phyloP scores from a whole-genome alignment of 1,139 yeast genomes.

The Kluyveromyces marxianus region DNA sequence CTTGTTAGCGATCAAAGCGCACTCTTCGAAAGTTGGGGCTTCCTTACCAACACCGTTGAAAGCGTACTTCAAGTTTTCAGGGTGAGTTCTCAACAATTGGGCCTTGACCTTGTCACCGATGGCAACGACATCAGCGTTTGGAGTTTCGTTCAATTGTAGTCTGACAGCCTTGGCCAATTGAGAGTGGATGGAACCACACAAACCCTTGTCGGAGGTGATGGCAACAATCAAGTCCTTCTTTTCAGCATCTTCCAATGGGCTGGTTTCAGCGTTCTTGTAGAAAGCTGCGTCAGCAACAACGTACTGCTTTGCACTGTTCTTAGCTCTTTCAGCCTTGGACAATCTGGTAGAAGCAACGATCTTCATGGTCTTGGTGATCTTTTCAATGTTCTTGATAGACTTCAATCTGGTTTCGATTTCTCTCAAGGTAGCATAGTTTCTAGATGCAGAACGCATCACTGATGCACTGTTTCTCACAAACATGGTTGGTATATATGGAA shows the following conservation, averaged over 20 bases:
- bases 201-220: conserved; percentile 93
- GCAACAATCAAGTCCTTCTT: conserved; percentile 72
- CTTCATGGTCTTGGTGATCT: conserved; percentile 99
- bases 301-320: conserved; percentile 82
- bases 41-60: conserved; percentile 93
- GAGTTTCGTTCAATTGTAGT: conserved; percentile 49
- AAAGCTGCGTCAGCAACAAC: conserved; percentile 75
- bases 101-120: conserved; percentile 91
- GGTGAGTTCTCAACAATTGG: conserved; percentile 79
- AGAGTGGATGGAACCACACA: conserved; percentile 97
- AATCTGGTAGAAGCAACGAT: conserved; percentile 97
- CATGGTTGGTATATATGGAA: conserved; percentile 32
- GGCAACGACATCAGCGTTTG: conserved; percentile 74
- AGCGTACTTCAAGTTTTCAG: conserved; percentile 61
- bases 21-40: conserved; percentile 90
- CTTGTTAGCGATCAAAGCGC: conserved; percentile 82
- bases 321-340: conserved; percentile 92
- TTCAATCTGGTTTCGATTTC: conserved; percentile 97
- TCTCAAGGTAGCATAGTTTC: conserved; percentile 97
- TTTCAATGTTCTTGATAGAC: conserved; percentile 97
- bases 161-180: conserved; percentile 88
- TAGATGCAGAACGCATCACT: conserved; percentile 48
- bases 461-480: conserved; percentile 59
- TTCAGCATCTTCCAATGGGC: conserved; percentile 38
- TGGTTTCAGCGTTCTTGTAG: conserved; percentile 73